Percentiles rank a stretch among this genome's conserved stretches.
Conservation (phyloP, 116 monocot genomes). For the Cymodocea nodosa region DNA sequence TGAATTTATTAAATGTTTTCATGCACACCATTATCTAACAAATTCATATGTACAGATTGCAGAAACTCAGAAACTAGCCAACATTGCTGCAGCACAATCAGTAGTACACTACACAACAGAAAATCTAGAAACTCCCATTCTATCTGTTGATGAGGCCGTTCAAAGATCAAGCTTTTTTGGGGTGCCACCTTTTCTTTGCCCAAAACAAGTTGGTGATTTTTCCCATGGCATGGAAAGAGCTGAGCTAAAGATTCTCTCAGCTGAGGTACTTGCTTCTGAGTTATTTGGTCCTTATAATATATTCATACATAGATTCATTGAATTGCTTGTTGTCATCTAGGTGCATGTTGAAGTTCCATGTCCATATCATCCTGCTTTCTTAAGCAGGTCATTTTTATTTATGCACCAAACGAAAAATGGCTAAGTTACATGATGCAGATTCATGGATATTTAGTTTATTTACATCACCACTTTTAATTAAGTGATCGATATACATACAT, state of each 20-base stretch:
- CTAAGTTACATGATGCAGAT: too few species aligned
- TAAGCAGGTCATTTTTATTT: too few species aligned
- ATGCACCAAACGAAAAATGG: too few species aligned
- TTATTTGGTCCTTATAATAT: too few species aligned
- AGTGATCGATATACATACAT: too few species aligned
- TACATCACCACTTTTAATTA: neutral
- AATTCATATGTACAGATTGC: slow-evolving; percentile 7
- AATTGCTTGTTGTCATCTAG: too few species aligned
- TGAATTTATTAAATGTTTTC: too few species aligned
- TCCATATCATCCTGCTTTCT: too few species aligned
- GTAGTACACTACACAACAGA: slow-evolving; percentile 40
- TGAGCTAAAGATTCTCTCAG: slow-evolving; percentile 67
- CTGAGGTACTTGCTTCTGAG: slow-evolving; percentile 27
- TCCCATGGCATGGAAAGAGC: slow-evolving; percentile 65
- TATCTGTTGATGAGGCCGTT: slow-evolving; percentile 76
- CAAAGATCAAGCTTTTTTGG: slow-evolving; percentile 54
- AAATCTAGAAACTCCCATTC: slow-evolving; percentile 42
- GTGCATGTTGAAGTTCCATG: too few species aligned
- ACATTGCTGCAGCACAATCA: slow-evolving; percentile 54
- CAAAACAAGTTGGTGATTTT: slow-evolving; percentile 54
- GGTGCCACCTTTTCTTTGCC: slow-evolving; percentile 22
- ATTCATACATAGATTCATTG: too few species aligned
- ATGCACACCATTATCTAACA: too few species aligned
- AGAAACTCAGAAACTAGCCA: slow-evolving; percentile 52
- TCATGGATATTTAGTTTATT: too few species aligned